phyloP scores from a whole-genome alignment of 2,329 filamentous ascomycete species.

The Periconia digitata region DNA sequence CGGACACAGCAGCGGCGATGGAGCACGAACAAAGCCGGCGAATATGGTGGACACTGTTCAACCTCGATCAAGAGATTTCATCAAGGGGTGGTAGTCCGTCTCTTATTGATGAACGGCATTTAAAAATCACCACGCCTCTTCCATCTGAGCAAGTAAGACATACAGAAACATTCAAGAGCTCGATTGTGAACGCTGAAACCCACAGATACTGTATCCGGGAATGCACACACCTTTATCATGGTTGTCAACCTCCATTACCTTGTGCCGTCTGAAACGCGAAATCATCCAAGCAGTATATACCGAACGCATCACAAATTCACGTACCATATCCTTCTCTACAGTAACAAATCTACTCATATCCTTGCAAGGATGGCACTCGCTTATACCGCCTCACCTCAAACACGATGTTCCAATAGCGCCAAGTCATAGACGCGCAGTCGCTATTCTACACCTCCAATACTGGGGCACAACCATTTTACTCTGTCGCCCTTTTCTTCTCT shows the following conservation, averaged over 20 bases:
- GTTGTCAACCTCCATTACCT: slow-evolving; percentile 31
- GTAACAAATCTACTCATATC: slow-evolving; percentile 33
- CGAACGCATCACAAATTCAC: slow-evolving; percentile 26
- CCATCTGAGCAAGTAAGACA: slow-evolving; percentile 36
- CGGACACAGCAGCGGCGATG: slow-evolving; percentile 24
- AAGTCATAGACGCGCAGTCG: slow-evolving; percentile 38
- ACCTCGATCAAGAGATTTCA: slow-evolving; percentile 39
- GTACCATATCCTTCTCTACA: slow-evolving; percentile 37
- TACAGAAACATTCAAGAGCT: too few relatives aligned
- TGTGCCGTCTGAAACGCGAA: slow-evolving; percentile 36
- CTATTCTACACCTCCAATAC: slow-evolving; percentile 37
- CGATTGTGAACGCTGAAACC: neutral
- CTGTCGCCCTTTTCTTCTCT: slow-evolving; percentile 38
- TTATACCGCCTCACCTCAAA: slow-evolving; percentile 36
- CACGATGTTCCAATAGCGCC: slow-evolving; percentile 31
- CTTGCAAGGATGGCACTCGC: slow-evolving; percentile 37
- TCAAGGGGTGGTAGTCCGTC: slow-evolving; percentile 39
- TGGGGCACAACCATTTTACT: slow-evolving; percentile 39
- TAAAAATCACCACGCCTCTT: slow-evolving; percentile 32
- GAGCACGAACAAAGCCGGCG: slow-evolving; percentile 39
- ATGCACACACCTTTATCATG: slow-evolving; percentile 38
- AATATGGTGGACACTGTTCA: slow-evolving; percentile 43
- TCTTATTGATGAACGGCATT: slow-evolving; percentile 35
- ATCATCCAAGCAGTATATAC: slow-evolving; percentile 40
- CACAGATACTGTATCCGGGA: slow-evolving; percentile 34